phyloP scores from a whole-genome alignment of 176 grass and related monocot species.

The Microstegium vimineum region DNA sequence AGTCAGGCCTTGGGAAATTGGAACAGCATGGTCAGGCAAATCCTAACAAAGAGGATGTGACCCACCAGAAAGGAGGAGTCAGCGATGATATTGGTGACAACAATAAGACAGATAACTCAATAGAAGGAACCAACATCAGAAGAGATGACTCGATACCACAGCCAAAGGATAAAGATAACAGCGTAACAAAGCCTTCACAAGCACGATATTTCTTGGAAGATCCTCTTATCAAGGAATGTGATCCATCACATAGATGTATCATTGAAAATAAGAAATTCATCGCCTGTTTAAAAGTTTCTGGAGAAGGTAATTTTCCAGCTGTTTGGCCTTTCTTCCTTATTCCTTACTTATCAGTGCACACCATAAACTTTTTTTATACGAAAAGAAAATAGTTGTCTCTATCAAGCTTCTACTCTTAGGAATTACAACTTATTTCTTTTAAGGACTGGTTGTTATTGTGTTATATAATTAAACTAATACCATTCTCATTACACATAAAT shows the following conservation, averaged over 20 bases:
- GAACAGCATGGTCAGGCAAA: neutral
- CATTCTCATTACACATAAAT: neutral
- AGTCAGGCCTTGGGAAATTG: slow-evolving; percentile 21
- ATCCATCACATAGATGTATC: slow-evolving; percentile 68
- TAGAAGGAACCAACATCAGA: neutral
- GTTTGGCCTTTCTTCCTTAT: neutral
- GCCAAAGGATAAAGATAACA: slow-evolving; percentile 15
- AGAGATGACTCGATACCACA: slow-evolving; percentile 32
- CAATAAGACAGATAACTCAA: slow-evolving; percentile 35
- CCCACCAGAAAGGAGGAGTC: neutral
- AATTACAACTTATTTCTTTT: neutral
- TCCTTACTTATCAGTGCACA: neutral
- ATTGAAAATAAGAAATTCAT: slow-evolving; percentile 65
- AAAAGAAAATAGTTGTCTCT: neutral
- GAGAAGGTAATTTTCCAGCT: slow-evolving; percentile 55
- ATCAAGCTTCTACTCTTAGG: neutral
- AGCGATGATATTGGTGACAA: slow-evolving; percentile 13
- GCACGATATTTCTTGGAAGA: slow-evolving; percentile 20
- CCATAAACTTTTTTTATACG: neutral
- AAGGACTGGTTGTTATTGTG: neutral
- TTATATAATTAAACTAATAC: neutral
- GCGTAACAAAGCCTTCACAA: slow-evolving; percentile 4
- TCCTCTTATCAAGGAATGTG: slow-evolving; percentile 57
- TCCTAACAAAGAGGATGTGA: slow-evolving; percentile 19
- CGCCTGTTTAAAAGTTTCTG: slow-evolving; percentile 84